A percentile compares a stretch with the other conserved stretches of the same genome.
These are phyloP conservation scores for Myxozyma melibiosi DNA, from an alignment of 805 yeast genomes.

Conservation along the genomic window DNA sequence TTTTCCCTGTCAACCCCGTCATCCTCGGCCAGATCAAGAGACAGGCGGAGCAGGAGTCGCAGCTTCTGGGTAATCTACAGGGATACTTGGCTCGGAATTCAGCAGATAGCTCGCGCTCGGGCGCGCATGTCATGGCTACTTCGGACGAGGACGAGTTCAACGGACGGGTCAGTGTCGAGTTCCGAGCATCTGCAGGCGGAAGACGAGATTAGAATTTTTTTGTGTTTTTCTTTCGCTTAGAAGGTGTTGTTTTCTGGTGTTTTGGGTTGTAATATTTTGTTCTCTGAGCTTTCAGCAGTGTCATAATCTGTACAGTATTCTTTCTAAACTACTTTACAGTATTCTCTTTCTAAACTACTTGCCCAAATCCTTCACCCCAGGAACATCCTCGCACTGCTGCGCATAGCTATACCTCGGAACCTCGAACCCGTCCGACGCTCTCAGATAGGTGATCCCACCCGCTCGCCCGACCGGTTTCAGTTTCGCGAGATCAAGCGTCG, in stretches of 20 bases:
- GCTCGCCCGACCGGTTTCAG: conserved; percentile 58
- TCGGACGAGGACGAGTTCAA: conserved; percentile 23
- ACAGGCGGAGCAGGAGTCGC: conserved; percentile 42
- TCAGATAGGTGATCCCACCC: conserved; percentile 54
- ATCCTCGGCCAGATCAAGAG: conserved; percentile 38
- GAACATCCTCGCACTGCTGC: conserved; percentile 26
- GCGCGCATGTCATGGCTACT: conserved; percentile 13
- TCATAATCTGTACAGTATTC: neutral
- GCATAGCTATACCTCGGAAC: conserved; percentile 49
- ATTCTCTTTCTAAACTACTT: neutral
- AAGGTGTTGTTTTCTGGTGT: neutral
- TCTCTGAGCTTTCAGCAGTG: too few relatives aligned
- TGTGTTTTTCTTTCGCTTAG: neutral
- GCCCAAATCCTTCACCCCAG: neutral
- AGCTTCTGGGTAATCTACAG: conserved; percentile 21
- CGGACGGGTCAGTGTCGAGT: conserved; percentile 33
- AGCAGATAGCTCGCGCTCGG: neutral
- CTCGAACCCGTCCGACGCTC: conserved; percentile 52
- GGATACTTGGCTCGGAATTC: conserved; percentile 15
- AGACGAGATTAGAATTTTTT: neutral
- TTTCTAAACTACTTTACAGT: too few relatives aligned
- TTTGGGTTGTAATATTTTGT: too few relatives aligned
- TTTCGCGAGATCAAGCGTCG: conserved; percentile 49
- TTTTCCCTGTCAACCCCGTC: conserved; percentile 42
- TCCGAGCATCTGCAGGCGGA: conserved; percentile 14